A percentile compares a stretch with the other conserved stretches of the same genome.
These are phyloP conservation scores for Tagetes patula DNA, from an alignment of 129 eudicot species.

Conservation along the genomic window DNA sequence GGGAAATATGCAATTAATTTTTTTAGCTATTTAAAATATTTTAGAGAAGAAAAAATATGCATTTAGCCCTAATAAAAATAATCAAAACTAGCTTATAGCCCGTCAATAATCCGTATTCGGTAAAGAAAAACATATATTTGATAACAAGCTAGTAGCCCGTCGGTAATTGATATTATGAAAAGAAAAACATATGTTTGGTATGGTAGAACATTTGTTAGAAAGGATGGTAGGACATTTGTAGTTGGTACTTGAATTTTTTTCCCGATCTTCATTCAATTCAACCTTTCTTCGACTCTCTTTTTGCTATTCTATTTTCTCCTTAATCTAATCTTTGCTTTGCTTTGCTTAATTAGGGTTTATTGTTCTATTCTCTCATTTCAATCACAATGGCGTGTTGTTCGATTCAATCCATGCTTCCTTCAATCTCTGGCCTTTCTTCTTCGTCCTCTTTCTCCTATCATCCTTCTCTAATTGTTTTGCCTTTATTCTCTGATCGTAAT, in stretches of 20 bases:
- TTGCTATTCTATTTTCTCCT: not conserved
- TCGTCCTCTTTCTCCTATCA: constrained; percentile 25
- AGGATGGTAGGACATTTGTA: constrained; percentile 16
- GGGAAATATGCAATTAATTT: too few species aligned
- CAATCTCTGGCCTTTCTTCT: constrained; percentile 26
- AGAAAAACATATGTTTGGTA: not conserved
- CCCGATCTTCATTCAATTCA: constrained; percentile 19
- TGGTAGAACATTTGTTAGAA: not conserved
- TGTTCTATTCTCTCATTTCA: constrained; percentile 1
- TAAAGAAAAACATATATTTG: too few species aligned
- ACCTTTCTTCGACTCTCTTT: constrained; percentile 18
- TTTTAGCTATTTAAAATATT: too few species aligned
- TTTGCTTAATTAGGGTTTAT: constrained; percentile 27
- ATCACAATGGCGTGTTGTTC: constrained; percentile 38
- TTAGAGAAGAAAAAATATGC: too few species aligned
- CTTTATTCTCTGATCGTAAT: constrained; percentile 8
- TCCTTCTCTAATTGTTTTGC: constrained; percentile 30
- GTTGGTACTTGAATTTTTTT: constrained; percentile 17
- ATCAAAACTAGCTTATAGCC: too few species aligned
- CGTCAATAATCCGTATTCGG: too few species aligned
- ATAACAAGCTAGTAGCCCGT: too few species aligned
- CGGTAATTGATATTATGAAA: too few species aligned
- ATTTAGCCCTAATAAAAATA: too few species aligned
- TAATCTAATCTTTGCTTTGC: constrained; percentile 7
- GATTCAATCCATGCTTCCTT: constrained; percentile 39